Percentiles rank a stretch among this genome's conserved stretches.
phyloP scores from a whole-genome alignment of 2,329 filamentous ascomycete species.

The Harringtonia aguacate region DNA sequence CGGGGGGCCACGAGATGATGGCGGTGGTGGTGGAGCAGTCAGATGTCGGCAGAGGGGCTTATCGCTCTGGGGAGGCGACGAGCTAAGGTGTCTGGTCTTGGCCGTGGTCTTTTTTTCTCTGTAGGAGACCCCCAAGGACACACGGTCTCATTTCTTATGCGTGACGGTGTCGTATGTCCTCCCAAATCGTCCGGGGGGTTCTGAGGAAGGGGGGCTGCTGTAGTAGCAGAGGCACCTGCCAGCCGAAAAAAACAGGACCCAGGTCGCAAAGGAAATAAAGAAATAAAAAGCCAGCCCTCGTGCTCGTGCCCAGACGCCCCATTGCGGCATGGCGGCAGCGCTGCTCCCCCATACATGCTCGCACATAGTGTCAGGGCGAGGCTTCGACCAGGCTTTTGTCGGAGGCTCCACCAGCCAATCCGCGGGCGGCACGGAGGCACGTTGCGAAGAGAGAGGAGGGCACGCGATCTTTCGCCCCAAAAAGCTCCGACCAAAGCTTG shows the following conservation, averaged over 20 bases:
- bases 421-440: constrained; percentile 7
- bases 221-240: no score
- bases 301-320: constrained; percentile 3
- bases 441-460: constrained; percentile 10
- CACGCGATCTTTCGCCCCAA: constrained; percentile 11
- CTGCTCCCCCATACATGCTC: background rate
- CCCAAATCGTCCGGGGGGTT: no score
- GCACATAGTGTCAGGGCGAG: background rate
- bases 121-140: no score
- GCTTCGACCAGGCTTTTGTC: constrained; percentile 1
- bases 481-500: background rate
- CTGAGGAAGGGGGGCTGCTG: no score
- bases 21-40: no score
- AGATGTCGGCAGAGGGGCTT: no score
- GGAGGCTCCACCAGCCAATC: constrained; percentile 8
- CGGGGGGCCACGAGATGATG: no score
- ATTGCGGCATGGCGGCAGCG: background rate
- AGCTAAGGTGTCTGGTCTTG: no score
- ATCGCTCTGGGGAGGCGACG: background rate
- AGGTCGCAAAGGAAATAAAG: background rate
- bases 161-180: no score
- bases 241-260: background rate
- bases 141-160: no score
- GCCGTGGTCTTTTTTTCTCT: no score
- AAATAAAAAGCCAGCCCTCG: constrained; percentile 3